Evolutionary conservation across 345 rosid genomes (phyloP), one percentile per base, ranked within the genome.

Genomic region (Stellera chamaejasme): DNA sequence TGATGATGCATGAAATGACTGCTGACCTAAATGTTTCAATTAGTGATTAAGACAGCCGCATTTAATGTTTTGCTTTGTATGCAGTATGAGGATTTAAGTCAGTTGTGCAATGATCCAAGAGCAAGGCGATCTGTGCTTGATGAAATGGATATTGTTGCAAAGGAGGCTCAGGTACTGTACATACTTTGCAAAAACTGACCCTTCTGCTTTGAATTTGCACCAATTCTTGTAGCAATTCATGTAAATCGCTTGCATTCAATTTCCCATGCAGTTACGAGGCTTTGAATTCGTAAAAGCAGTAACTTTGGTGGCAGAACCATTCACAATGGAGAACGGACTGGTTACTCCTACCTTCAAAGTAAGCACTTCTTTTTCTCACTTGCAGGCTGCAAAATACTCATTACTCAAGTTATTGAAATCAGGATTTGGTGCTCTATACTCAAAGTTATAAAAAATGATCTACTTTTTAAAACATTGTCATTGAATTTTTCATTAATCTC

Each of bases 301-400:
- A 56, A 85, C 85, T 27, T 75, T 91, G 71, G 95, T 88, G 70
- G 70, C 77, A 5, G 96, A 83, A 68, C 90, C 82, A 26, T 88
- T 91, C 64, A 73, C 95, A 2, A 27, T 80, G 52, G 95, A 91
- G 73, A 85, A 83, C 62, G 96, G 81, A 13, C 85, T 91, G 39
- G 79, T 91, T 14, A 91, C 96, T 39, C 92, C 95, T 41, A 91
- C 98, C 43, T 86, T 85, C 59, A 88, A 88, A 87, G 96, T 85
- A 74, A 60, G 56, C 32, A 32, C 48, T 59, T 16, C 48, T 43
- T 46, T 50, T 58, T 50, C 32, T 8, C 39, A 32, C 39, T 19
- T 19, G 23, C 23, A 19, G 23, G 1, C 23, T 19, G 23, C 23
- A 19, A 19, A 19, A 19, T 19, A 19, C 1, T 19, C 23, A 19